Evolutionary conservation across 2,329 filamentous ascomycete species (phyloP).

Genomic region (Colletotrichum sp.): DNA sequence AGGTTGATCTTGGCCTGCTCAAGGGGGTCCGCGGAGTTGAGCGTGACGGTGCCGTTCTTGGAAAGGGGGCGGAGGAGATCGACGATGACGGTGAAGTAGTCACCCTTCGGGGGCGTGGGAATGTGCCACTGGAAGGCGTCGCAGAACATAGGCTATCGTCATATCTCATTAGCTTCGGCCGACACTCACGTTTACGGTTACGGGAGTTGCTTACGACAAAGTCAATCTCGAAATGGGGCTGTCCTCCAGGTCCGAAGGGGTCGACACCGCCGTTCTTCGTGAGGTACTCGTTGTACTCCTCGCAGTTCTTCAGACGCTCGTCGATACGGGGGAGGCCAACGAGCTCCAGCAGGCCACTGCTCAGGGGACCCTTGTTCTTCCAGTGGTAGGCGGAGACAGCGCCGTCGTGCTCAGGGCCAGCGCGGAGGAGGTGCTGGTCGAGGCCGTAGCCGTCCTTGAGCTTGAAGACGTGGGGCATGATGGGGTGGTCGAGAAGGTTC

Average conservation of each 20-base stretch:
- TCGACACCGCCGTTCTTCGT: conserved; percentile 49
- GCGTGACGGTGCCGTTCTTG: conserved; percentile 56
- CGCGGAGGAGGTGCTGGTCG: conserved; percentile 45
- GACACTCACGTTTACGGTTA: not conserved
- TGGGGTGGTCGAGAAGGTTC: conserved; percentile 68
- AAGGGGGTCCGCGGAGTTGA: conserved; percentile 61
- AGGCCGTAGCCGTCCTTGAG: conserved; percentile 45
- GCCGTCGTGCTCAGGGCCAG: conserved; percentile 35
- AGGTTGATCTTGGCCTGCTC: conserved; percentile 64
- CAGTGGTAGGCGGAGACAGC: conserved; percentile 40
- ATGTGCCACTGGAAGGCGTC: conserved; percentile 55
- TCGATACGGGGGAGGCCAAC: conserved; percentile 64
- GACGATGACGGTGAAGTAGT: conserved; percentile 62
- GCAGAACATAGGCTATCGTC: conserved; percentile 49
- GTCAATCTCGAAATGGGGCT: conserved; percentile 68
- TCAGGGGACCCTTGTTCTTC: conserved; percentile 42
- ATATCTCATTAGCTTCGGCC: not conserved
- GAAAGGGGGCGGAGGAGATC: conserved; percentile 48
- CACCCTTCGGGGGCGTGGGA: conserved; percentile 44
- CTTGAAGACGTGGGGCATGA: conserved; percentile 54
- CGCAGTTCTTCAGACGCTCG: conserved; percentile 51
- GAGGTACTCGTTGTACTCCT: conserved; percentile 49
- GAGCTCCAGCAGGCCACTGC: conserved; percentile 51
- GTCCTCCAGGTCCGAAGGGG: conserved; percentile 59
- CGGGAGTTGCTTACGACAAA: conserved; percentile 47